A percentile compares a stretch with the other conserved stretches of the same genome.
Conservation (phyloP, 805 yeast genomes). For the Nakazawaea populi region DNA sequence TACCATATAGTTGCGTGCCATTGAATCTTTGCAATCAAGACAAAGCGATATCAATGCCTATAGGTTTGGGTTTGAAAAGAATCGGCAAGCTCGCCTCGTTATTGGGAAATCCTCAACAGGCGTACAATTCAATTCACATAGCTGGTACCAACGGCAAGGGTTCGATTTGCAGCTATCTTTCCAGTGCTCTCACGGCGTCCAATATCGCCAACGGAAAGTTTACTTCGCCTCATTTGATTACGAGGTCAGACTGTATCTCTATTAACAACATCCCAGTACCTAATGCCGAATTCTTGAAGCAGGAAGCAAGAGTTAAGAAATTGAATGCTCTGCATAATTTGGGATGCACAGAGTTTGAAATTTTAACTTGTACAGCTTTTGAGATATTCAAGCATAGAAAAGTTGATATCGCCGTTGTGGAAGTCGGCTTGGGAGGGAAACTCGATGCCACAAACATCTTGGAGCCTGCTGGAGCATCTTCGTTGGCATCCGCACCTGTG, state of each 20-base stretch:
- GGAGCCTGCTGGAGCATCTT: slow-evolving; percentile 14
- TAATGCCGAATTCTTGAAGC: slow-evolving; percentile 33
- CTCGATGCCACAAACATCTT: slow-evolving; percentile 85
- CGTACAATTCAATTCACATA: slow-evolving; percentile 70
- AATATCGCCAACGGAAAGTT: slow-evolving; percentile 63
- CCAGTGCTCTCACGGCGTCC: slow-evolving; percentile 51
- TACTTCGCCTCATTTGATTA: slow-evolving; percentile 81
- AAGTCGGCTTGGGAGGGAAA: slow-evolving; percentile 91
- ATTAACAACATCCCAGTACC: slow-evolving; percentile 58
- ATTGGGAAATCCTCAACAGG: slow-evolving; percentile 65
- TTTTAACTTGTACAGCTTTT: slow-evolving; percentile 80
- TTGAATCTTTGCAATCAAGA: no score
- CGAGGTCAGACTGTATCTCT: slow-evolving; percentile 69
- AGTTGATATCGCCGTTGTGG: slow-evolving; percentile 77
- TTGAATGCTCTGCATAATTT: slow-evolving; percentile 35
- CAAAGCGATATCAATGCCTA: slow-evolving; percentile 29
- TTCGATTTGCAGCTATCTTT: slow-evolving; percentile 77
- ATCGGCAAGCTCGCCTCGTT: slow-evolving; percentile 36
- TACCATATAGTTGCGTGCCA: no score
- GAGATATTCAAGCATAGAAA: slow-evolving; percentile 55
- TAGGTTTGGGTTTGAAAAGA: slow-evolving; percentile 55
- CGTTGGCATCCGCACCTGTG: no score
- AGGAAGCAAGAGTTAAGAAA: slow-evolving; percentile 34
- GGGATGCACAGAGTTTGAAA: slow-evolving; percentile 84
- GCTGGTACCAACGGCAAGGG: slow-evolving; percentile 99